A percentile compares a stretch with the other conserved stretches of the same genome.
phyloP scores from a whole-genome alignment of 1,139 yeast species.

The Saccharomyces hybrid region DNA sequence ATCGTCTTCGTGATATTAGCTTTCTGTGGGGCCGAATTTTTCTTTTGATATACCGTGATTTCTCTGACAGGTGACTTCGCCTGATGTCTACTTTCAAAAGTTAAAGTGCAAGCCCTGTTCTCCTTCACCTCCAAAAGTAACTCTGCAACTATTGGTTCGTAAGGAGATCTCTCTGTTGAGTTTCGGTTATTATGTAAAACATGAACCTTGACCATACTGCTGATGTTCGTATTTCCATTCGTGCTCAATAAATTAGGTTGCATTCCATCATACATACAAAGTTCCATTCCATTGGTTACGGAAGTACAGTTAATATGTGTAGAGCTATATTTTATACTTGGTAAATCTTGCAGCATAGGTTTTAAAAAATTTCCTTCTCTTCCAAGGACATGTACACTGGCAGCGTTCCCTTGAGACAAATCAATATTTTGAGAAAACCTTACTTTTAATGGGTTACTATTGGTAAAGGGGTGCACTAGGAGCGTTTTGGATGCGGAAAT shows the following conservation, averaged over 20 bases:
- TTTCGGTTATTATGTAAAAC: conserved; percentile 43
- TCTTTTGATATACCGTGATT: conserved; percentile 43
- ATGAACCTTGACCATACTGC: conserved; percentile 43
- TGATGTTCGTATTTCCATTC: conserved; percentile 26
- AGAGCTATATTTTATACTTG: conserved; percentile 45
- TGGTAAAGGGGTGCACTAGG: conserved; percentile 46
- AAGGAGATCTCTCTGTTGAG: conserved; percentile 39
- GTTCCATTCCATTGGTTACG: conserved; percentile 41
- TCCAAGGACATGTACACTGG: conserved; percentile 45
- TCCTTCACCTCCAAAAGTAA: conserved; percentile 50
- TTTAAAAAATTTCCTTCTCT: conserved; percentile 40
- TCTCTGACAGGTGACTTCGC: conserved; percentile 54
- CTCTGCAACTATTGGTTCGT: conserved; percentile 62
- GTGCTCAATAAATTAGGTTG: conserved; percentile 48
- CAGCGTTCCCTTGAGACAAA: conserved; percentile 30
- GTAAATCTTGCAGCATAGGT: conserved; percentile 48
- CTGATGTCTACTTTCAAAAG: conserved; percentile 43
- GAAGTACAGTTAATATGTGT: conserved; percentile 34
- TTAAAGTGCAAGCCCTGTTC: conserved; percentile 55
- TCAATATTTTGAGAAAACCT: conserved; percentile 57
- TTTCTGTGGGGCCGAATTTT: conserved; percentile 29
- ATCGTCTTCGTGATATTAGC: conserved; percentile 42
- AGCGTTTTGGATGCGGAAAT: conserved; percentile 37
- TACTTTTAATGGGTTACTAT: conserved; percentile 57
- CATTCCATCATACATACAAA: conserved; percentile 45